Evolutionary conservation across 306 rosid genomes (phyloP).

Genomic region (Acacia confusa): DNA sequence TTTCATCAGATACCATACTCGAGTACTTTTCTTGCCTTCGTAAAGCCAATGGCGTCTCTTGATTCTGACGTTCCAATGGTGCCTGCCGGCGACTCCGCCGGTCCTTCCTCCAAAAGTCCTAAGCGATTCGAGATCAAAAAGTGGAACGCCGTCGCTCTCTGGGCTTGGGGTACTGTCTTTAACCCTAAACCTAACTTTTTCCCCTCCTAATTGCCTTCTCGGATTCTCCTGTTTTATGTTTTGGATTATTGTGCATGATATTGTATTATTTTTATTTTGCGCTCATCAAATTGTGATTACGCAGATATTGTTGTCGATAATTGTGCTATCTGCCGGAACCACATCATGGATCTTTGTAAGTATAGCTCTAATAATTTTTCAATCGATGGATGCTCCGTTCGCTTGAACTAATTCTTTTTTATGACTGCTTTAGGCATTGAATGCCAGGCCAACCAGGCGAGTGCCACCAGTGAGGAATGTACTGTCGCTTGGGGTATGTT

Average conservation of each 20-base stretch:
- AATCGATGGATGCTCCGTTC: not conserved
- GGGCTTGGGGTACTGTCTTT: constrained; percentile 82
- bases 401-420: not conserved
- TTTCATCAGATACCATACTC: no score
- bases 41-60: constrained; percentile 51
- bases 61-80: constrained; percentile 78
- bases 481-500: constrained; percentile 56
- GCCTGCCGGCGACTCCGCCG: constrained; percentile 63
- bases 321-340: constrained; percentile 92
- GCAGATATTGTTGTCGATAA: constrained; percentile 96
- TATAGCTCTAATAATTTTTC: not conserved
- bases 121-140: constrained; percentile 89
- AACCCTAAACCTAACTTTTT: constrained; percentile 34
- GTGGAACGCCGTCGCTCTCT: constrained; percentile 92
- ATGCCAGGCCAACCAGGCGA: constrained; percentile 83
- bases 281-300: not conserved
- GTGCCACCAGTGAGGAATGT: constrained; percentile 55
- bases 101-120: constrained; percentile 58
- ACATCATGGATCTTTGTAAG: constrained; percentile 96
- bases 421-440: constrained; percentile 59
- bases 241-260: not conserved
- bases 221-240: not conserved
- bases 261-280: not conserved
- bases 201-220: no score
- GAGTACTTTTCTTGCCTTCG: not conserved